Conservation (phyloP, 768 basidiomycete species). For the Pleurotus platypus region DNA sequence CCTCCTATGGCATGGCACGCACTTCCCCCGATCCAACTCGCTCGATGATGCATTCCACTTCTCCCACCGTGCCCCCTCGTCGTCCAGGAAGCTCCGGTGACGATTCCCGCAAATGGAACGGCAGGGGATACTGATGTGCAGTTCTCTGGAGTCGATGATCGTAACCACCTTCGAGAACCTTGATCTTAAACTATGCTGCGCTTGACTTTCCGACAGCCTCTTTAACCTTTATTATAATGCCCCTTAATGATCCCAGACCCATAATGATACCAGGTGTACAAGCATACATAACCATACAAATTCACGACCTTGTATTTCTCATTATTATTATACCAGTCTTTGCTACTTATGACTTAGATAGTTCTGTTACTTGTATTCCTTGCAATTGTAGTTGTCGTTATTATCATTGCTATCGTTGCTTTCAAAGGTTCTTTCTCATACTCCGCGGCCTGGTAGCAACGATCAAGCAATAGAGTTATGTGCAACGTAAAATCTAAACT, state of each 20-base stretch:
- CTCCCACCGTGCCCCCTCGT: slow-evolving; percentile 35
- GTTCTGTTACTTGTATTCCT: not conserved
- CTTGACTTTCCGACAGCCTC: slow-evolving; percentile 9
- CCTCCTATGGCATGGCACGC: slow-evolving; percentile 33
- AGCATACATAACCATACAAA: slow-evolving; percentile 20
- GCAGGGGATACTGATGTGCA: slow-evolving; percentile 39
- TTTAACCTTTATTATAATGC: slow-evolving; percentile 8
- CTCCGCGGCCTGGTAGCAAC: slow-evolving; percentile 3
- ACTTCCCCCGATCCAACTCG: slow-evolving; percentile 36
- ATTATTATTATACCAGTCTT: slow-evolving; percentile 11
- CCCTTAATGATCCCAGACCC: slow-evolving; percentile 7
- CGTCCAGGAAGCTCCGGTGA: slow-evolving; percentile 39
- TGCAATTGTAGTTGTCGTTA: slow-evolving; percentile 17
- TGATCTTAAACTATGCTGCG: slow-evolving; percentile 1
- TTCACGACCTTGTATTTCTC: slow-evolving; percentile 15
- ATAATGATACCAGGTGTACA: slow-evolving; percentile 12
- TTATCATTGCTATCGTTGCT: too few relatives aligned
- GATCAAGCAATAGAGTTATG: slow-evolving; percentile 4
- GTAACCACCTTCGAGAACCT: slow-evolving; percentile 12
- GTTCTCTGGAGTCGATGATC: slow-evolving; percentile 13
- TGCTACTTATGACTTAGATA: not conserved
- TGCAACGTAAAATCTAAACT: slow-evolving; percentile 7
- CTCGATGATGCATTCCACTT: slow-evolving; percentile 22
- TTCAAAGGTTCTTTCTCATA: not conserved
- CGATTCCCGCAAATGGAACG: slow-evolving; percentile 48